These are phyloP conservation scores for Litsea cubeba DNA, from an alignment of 164 flowering plant species.

Conservation along the genomic window DNA sequence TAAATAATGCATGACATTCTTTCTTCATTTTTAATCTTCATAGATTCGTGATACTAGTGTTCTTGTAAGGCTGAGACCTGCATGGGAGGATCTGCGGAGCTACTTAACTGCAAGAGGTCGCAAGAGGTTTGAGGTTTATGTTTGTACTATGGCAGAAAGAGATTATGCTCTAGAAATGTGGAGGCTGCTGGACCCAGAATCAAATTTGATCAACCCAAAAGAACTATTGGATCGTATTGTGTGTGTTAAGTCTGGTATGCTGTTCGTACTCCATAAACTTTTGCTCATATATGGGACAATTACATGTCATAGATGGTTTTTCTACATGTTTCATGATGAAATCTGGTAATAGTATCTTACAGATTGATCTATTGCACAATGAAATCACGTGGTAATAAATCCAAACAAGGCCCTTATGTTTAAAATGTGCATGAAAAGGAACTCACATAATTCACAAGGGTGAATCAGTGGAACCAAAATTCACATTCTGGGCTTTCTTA, in stretches of 20 bases:
- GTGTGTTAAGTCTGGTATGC: conserved; percentile 91
- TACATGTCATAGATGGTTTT: conserved; percentile 3
- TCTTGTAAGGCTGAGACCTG: conserved; percentile 98
- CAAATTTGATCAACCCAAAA: conserved; percentile 69
- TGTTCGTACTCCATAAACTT: conserved; percentile 1
- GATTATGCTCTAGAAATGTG: conserved; percentile 99
- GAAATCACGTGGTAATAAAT: too few relatives aligned
- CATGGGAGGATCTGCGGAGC: conserved; percentile 97
- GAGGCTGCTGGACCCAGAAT: conserved; percentile 99
- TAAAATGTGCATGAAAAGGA: too few relatives aligned
- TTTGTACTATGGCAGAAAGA: conserved; percentile 99
- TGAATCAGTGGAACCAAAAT: too few relatives aligned
- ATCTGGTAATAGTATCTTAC: too few relatives aligned
- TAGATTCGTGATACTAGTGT: conserved; percentile 99
- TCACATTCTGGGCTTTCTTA: too few relatives aligned
- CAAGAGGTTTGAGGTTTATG: conserved; percentile 99
- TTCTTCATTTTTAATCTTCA: background rate
- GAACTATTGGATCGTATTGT: conserved; percentile 83
- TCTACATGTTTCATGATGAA: background rate
- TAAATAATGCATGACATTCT: conserved; percentile 9
- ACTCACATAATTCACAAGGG: too few relatives aligned
- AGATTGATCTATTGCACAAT: too few relatives aligned
- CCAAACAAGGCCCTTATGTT: too few relatives aligned
- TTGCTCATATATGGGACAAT: background rate
- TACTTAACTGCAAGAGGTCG: conserved; percentile 98